Evolutionary conservation across 805 yeast species (phyloP).

Genomic region (Candida andamanensis): DNA sequence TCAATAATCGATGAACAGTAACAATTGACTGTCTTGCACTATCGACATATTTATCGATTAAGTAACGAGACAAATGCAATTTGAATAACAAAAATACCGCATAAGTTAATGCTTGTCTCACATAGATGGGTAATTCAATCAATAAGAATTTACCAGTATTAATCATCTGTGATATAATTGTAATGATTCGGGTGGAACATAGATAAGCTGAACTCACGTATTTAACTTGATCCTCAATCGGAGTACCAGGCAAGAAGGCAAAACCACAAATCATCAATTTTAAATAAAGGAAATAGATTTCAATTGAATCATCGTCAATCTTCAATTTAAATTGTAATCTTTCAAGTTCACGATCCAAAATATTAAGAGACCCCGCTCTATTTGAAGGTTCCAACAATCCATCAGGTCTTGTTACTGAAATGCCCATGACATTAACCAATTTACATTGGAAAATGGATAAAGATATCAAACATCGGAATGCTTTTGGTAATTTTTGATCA

Average conservation of each 20-base stretch:
- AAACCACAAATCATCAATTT: conserved; percentile 79
- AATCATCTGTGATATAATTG: conserved; percentile 66
- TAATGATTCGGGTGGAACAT: conserved; percentile 75
- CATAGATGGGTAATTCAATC: conserved; percentile 80
- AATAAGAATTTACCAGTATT: conserved; percentile 53
- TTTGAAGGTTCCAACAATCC: conserved; percentile 82
- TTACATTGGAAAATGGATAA: conserved; percentile 81
- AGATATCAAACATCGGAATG: conserved; percentile 66
- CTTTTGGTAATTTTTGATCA: conserved; percentile 60
- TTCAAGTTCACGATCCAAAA: conserved; percentile 73
- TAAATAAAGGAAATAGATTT: conserved; percentile 73
- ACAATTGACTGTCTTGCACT: conserved; percentile 91
- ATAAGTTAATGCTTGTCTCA: conserved; percentile 80
- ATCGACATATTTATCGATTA: conserved; percentile 71
- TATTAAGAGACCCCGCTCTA: conserved; percentile 74
- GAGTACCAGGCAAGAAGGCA: conserved; percentile 87
- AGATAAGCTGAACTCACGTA: conserved; percentile 79
- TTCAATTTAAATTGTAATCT: conserved; percentile 60
- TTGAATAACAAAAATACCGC: conserved; percentile 77
- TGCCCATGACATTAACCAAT: conserved; percentile 79
- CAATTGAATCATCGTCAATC: conserved; percentile 61
- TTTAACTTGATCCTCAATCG: conserved; percentile 79
- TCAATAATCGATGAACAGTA: conserved; percentile 80
- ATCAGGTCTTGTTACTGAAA: conserved; percentile 79
- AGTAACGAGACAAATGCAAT: conserved; percentile 70